Evolutionary conservation across 352 stramenopile genomes (phyloP).

Genomic region (Pythium vanterpoolii): DNA sequence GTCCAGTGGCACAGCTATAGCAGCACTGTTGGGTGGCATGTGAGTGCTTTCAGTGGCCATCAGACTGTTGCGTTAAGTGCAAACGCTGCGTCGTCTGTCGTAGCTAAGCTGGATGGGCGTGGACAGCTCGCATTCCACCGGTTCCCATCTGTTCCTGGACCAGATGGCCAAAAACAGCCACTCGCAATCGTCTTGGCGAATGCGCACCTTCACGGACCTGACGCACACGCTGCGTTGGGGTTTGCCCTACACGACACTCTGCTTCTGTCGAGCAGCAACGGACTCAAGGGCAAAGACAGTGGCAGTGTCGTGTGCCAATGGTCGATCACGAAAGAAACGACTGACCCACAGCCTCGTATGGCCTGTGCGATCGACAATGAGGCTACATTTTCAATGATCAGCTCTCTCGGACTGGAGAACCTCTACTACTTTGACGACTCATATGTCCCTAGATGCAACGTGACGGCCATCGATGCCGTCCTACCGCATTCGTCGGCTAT

Average conservation of each 20-base stretch:
- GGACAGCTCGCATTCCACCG: conserved; percentile 21
- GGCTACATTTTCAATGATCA: conserved; percentile 2
- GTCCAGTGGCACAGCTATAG: conserved; percentile 62
- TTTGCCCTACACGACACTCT: conserved; percentile 69
- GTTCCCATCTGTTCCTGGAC: conserved; percentile 13
- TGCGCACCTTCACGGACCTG: conserved; percentile 17
- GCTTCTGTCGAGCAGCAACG: conserved; percentile 42
- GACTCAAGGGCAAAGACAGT: conserved; percentile 13
- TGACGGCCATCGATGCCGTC: conserved; percentile 5
- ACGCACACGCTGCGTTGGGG: not conserved
- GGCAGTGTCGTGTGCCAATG: conserved; percentile 66
- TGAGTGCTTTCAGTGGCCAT: conserved; percentile 21
- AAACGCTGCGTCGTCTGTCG: conserved; percentile 17
- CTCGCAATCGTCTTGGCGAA: conserved; percentile 9
- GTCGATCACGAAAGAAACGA: conserved; percentile 15
- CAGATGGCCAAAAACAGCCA: not conserved
- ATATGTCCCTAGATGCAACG: conserved; percentile 11
- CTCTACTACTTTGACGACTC: conserved; percentile 22
- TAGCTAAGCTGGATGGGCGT: conserved; percentile 14
- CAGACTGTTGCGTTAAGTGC: not conserved
- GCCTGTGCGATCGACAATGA: not conserved
- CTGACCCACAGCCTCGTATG: conserved; percentile 15
- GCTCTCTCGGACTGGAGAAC: conserved; percentile 12
- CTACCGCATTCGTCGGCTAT: not conserved
- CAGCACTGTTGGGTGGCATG: conserved; percentile 45